A percentile compares a stretch with the other conserved stretches of the same genome.
Conservation (phyloP, 2,329 filamentous ascomycete genomes). For the Phialophora verrucosa region DNA sequence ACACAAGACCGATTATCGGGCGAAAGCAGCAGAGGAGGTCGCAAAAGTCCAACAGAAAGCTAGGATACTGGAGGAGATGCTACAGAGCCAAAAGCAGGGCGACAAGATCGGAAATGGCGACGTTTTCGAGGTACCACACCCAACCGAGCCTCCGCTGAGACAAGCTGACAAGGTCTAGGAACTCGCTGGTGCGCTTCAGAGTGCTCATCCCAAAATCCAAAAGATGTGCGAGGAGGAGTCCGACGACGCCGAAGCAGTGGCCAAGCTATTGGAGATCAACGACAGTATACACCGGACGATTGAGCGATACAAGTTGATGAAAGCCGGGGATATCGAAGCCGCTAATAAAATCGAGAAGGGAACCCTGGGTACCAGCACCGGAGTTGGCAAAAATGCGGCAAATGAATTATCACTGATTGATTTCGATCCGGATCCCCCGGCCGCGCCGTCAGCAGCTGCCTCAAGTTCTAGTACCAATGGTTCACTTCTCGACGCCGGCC, state of each 20-base stretch:
- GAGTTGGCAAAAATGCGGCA: constrained; percentile 68
- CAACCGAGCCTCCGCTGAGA: constrained; percentile 4
- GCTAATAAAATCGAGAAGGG: constrained; percentile 84
- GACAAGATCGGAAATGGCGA: constrained; percentile 76
- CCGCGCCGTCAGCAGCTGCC: constrained; percentile 9
- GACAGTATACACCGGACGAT: constrained; percentile 98
- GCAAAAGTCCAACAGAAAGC: constrained; percentile 96
- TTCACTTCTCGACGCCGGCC: constrained; percentile 47
- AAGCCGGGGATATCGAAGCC: constrained; percentile 87
- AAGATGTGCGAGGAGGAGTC: constrained; percentile 99
- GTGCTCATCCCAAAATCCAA: constrained; percentile 96
- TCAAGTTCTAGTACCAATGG: constrained; percentile 49
- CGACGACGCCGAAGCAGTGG: constrained; percentile 93
- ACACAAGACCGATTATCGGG: constrained; percentile 95
- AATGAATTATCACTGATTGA: constrained; percentile 93
- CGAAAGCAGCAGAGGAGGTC: constrained; percentile 95
- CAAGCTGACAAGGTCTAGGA: constrained; percentile 60
- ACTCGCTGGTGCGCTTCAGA: constrained; percentile 84
- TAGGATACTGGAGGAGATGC: constrained; percentile 85
- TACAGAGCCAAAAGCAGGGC: constrained; percentile 80
- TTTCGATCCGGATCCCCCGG: constrained; percentile 67
- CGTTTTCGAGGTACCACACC: constrained; percentile 66
- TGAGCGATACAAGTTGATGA: constrained; percentile 92
- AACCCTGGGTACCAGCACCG: constrained; percentile 71
- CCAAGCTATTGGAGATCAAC: constrained; percentile 95